Evolutionary conservation across 1,284 basidiomycete genomes (phyloP).

Genomic region (Coriolopsis trogii): DNA sequence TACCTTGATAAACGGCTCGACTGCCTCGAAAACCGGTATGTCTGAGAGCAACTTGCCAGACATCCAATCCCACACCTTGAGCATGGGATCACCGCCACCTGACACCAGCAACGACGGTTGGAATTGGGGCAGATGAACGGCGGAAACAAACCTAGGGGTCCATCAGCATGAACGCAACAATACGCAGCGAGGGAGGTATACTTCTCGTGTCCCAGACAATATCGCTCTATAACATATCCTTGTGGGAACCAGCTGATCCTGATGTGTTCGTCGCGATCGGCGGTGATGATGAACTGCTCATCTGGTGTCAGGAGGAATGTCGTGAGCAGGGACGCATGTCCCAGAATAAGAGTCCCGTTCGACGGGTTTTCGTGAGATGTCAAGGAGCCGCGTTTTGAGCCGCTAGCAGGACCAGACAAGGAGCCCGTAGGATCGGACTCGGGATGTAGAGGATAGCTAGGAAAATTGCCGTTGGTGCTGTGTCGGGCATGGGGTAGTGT

Average conservation of each 20-base stretch:
- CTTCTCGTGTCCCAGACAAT: slow-evolving; percentile 84
- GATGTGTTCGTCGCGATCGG: slow-evolving; percentile 93
- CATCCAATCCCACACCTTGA: slow-evolving; percentile 85
- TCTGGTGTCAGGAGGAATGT: slow-evolving; percentile 68
- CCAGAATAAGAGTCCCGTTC: slow-evolving; percentile 75
- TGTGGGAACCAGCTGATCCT: slow-evolving; percentile 88
- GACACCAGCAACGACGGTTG: slow-evolving; percentile 64
- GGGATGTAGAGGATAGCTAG: slow-evolving; percentile 52
- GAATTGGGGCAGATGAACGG: slow-evolving; percentile 68
- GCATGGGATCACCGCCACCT: slow-evolving; percentile 82
- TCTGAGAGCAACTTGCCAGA: slow-evolving; percentile 55
- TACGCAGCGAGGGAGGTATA: slow-evolving; percentile 42
- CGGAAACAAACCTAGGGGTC: slow-evolving; percentile 75
- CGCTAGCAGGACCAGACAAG: slow-evolving; percentile 6
- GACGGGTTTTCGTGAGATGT: slow-evolving; percentile 75
- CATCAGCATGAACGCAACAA: neutral
- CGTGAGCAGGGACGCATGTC: slow-evolving; percentile 86
- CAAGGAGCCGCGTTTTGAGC: slow-evolving; percentile 41
- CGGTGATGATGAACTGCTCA: slow-evolving; percentile 78
- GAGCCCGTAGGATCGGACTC: slow-evolving; percentile 6
- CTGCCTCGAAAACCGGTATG: slow-evolving; percentile 55
- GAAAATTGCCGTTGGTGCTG: neutral
- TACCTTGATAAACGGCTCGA: slow-evolving; percentile 68
- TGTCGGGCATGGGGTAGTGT: neutral
- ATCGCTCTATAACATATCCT: slow-evolving; percentile 82